phyloP scores from a whole-genome alignment of 1,284 basidiomycete genomes.

The Coriolopsis trogii region DNA sequence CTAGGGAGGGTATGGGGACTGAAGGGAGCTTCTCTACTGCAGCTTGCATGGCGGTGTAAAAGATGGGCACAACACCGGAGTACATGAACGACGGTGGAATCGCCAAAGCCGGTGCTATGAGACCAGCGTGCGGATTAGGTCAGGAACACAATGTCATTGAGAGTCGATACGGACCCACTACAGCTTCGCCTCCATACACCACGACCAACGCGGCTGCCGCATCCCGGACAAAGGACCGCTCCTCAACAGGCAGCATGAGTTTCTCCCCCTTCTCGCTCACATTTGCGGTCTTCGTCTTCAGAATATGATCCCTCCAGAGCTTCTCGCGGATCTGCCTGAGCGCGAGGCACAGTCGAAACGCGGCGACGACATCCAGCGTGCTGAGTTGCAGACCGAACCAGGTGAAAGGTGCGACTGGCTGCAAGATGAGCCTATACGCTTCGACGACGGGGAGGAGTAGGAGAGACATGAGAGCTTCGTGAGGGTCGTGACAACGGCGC shows the following conservation, averaged over 20 bases:
- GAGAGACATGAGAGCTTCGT: conserved; percentile 26
- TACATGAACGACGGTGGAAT: conserved; percentile 71
- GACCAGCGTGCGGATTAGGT: not conserved
- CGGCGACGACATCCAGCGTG: conserved; percentile 65
- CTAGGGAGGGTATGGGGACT: conserved; percentile 52
- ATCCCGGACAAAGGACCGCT: conserved; percentile 59
- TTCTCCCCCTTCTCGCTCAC: conserved; percentile 17
- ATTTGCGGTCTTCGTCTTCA: conserved; percentile 20
- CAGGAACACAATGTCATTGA: not conserved
- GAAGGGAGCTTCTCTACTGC: conserved; percentile 61
- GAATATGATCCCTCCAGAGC: conserved; percentile 45
- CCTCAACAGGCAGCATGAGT: conserved; percentile 39
- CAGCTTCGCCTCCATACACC: conserved; percentile 74
- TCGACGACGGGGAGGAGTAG: conserved; percentile 48
- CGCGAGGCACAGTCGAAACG: conserved; percentile 66
- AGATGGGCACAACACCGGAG: conserved; percentile 57
- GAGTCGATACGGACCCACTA: conserved; percentile 48
- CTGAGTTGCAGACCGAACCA: conserved; percentile 65
- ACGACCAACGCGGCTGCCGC: conserved; percentile 60
- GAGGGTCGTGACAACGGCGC: not conserved
- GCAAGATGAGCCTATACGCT: conserved; percentile 54
- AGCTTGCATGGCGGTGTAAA: conserved; percentile 58
- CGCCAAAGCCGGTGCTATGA: conserved; percentile 62
- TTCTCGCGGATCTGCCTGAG: conserved; percentile 68
- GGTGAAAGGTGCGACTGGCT: conserved; percentile 67